These are phyloP conservation scores for Dothideomycetidae sp. DNA, from an alignment of 2,329 filamentous ascomycete genomes.

Conservation along the genomic window DNA sequence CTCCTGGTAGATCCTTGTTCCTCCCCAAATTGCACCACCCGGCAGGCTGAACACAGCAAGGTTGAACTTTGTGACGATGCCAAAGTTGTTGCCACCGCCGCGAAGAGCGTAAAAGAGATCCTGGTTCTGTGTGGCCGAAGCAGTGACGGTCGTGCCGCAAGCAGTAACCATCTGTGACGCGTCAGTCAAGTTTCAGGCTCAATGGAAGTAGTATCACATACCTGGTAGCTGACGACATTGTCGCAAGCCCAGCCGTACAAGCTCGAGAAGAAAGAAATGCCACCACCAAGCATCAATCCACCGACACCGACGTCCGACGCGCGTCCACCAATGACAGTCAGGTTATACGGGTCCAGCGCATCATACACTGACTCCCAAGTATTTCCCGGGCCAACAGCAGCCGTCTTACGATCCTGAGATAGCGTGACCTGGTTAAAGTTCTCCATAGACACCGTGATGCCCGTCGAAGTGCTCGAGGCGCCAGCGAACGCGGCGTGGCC, in stretches of 20 bases:
- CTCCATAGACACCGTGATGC: slow-evolving; percentile 18
- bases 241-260: slow-evolving; percentile 6
- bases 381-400: slow-evolving; percentile 13
- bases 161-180: slow-evolving; percentile 32
- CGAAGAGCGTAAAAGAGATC: slow-evolving; percentile 52
- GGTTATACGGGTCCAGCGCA: slow-evolving; percentile 24
- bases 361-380: slow-evolving; percentile 13
- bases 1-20: not conserved
- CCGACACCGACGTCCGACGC: slow-evolving; percentile 50
- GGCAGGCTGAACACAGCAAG: slow-evolving; percentile 4
- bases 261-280: slow-evolving; percentile 4
- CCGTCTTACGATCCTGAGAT: slow-evolving; percentile 9
- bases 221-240: slow-evolving; percentile 5
- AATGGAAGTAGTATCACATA: no score
- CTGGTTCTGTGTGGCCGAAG: slow-evolving; percentile 32
- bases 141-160: slow-evolving; percentile 35
- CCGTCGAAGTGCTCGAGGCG: slow-evolving; percentile 16
- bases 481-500: slow-evolving; percentile 17
- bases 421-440: slow-evolving; percentile 12
- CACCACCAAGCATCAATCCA: slow-evolving; percentile 40
- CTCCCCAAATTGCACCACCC: slow-evolving; percentile 2
- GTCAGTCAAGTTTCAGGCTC: slow-evolving; percentile 5
- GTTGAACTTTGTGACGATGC: slow-evolving; percentile 14
- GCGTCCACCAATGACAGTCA: slow-evolving; percentile 48
- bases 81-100: slow-evolving; percentile 42